phyloP scores from a whole-genome alignment of 2,329 filamentous ascomycete species.

The Alternaria longipes region DNA sequence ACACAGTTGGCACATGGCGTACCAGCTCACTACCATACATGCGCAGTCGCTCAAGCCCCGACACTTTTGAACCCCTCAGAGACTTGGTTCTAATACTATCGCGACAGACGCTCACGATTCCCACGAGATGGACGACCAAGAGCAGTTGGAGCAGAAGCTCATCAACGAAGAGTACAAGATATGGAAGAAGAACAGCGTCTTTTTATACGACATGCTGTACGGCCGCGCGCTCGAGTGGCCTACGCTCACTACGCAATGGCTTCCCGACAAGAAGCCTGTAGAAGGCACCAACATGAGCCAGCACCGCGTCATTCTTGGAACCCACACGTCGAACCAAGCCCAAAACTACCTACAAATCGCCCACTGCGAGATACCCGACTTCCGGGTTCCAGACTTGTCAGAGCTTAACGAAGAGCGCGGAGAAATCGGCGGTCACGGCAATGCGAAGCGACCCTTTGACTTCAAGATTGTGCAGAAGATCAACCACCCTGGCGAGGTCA shows the following conservation, averaged over 20 bases:
- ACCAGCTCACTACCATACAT: neutral
- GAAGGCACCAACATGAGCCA: slow-evolving; percentile 86
- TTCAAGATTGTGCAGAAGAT: slow-evolving; percentile 96
- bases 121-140: slow-evolving; percentile 71
- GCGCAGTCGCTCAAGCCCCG: too few relatives aligned
- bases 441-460: slow-evolving; percentile 77
- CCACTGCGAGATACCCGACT: slow-evolving; percentile 89
- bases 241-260: slow-evolving; percentile 96
- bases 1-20: slow-evolving; percentile 6
- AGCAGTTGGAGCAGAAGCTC: slow-evolving; percentile 80
- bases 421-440: slow-evolving; percentile 93
- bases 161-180: slow-evolving; percentile 99
- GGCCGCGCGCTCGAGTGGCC: slow-evolving; percentile 96
- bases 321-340: slow-evolving; percentile 86
- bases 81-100: slow-evolving; percentile 6
- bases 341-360: slow-evolving; percentile 95
- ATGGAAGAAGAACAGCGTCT: slow-evolving; percentile 99
- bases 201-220: slow-evolving; percentile 97
- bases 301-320: slow-evolving; percentile 91
- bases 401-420: slow-evolving; percentile 92
- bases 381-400: slow-evolving; percentile 73
- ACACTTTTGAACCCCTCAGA: neutral
- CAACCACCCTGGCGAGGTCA: slow-evolving; percentile 94
- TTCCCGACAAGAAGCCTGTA: slow-evolving; percentile 73
- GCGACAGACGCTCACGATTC: slow-evolving; percentile 53